A percentile compares a stretch with the other conserved stretches of the same genome.
Conservation (phyloP, 2,329 filamentous ascomycete genomes). For the Acarospora socialis region DNA sequence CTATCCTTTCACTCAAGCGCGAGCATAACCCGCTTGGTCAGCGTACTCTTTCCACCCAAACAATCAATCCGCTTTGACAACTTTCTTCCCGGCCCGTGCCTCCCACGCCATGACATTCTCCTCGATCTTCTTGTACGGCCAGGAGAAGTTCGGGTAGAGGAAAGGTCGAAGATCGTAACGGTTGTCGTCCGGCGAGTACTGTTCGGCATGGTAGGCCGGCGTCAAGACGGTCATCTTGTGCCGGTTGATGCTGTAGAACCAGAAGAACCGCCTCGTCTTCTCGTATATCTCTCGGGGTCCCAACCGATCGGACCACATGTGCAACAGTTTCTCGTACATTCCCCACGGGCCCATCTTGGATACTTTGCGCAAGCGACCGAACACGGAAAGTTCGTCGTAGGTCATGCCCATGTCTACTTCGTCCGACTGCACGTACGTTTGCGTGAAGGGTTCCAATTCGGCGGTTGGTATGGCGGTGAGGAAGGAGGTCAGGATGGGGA, state of each 20-base stretch:
- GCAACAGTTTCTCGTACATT: slow-evolving; percentile 39
- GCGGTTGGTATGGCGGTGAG: slow-evolving; percentile 48
- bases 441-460: slow-evolving; percentile 50
- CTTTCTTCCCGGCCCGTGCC: slow-evolving; percentile 25
- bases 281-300: slow-evolving; percentile 31
- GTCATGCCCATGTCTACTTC: slow-evolving; percentile 42
- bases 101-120: slow-evolving; percentile 7
- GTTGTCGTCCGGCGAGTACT: slow-evolving; percentile 44
- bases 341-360: slow-evolving; percentile 40
- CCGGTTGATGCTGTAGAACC: slow-evolving; percentile 48
- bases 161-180: slow-evolving; percentile 44
- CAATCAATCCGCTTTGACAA: slow-evolving; percentile 21
- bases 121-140: slow-evolving; percentile 9
- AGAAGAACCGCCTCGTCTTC: slow-evolving; percentile 34
- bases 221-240: slow-evolving; percentile 51
- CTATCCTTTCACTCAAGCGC: too few relatives aligned
- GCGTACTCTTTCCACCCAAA: too few relatives aligned
- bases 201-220: slow-evolving; percentile 38
- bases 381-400: slow-evolving; percentile 39
- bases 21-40: too few relatives aligned
- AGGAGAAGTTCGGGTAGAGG: slow-evolving; percentile 32
- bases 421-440: slow-evolving; percentile 44
- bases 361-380: slow-evolving; percentile 41
- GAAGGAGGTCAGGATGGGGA: slow-evolving; percentile 54
- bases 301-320: slow-evolving; percentile 30